A percentile compares a stretch with the other conserved stretches of the same genome.
phyloP scores from a whole-genome alignment of 1,284 basidiomycete species.

The Trametes hirsuta region DNA sequence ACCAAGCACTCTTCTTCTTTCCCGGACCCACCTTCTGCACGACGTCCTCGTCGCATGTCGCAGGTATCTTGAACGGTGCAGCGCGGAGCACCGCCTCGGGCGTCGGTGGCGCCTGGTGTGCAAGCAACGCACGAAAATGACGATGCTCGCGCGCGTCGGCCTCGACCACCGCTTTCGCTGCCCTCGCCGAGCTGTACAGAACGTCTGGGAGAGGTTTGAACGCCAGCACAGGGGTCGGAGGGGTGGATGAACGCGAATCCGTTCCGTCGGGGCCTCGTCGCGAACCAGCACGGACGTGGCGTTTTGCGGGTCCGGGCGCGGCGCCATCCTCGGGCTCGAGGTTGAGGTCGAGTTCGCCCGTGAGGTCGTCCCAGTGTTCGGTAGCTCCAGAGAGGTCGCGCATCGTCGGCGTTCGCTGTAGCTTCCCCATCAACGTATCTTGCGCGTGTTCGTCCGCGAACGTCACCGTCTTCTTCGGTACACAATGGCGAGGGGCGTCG shows the following conservation, averaged over 20 bases:
- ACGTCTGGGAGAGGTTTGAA: neutral
- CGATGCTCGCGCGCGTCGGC: neutral
- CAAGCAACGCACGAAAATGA: neutral
- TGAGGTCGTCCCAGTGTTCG: constrained; percentile 8
- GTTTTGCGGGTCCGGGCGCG: neutral
- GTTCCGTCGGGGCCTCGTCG: too few species aligned
- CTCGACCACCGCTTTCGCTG: neutral
- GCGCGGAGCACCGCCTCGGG: neutral
- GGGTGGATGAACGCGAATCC: too few species aligned
- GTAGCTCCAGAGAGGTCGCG: neutral
- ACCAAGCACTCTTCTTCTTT: neutral
- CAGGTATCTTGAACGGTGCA: constrained; percentile 1
- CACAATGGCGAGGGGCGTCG: neutral
- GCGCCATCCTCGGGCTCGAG: neutral
- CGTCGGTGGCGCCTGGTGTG: neutral
- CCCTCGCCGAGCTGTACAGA: neutral
- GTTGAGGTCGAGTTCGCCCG: constrained; percentile 1
- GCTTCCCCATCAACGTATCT: neutral
- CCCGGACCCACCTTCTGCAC: neutral
- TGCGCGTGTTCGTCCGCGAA: constrained; percentile 6
- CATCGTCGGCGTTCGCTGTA: constrained; percentile 8
- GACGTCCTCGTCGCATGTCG: neutral
- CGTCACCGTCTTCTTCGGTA: constrained; percentile 13
- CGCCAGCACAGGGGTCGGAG: neutral
- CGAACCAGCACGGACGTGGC: neutral